These are phyloP conservation scores for Diplodia seriata DNA, from an alignment of 2,329 filamentous ascomycete species.

Conservation along the genomic window DNA sequence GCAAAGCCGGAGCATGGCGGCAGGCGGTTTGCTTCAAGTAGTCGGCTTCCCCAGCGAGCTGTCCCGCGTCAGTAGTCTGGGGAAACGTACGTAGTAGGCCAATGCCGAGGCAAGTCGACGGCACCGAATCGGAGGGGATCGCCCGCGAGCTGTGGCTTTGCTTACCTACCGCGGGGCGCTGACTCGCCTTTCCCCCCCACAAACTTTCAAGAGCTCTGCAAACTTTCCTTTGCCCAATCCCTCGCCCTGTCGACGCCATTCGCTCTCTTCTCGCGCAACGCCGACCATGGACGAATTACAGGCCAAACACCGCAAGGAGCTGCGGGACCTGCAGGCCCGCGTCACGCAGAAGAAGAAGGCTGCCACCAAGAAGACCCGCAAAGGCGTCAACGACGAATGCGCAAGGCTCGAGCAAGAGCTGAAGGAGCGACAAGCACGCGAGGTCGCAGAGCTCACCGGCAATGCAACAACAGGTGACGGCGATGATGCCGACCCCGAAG, in stretches of 20 bases:
- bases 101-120: slow-evolving; percentile 27
- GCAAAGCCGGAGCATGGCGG: slow-evolving; percentile 6
- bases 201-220: background rate
- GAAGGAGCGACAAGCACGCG: slow-evolving; percentile 60
- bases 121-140: slow-evolving; percentile 3
- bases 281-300: slow-evolving; percentile 74
- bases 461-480: slow-evolving; percentile 47
- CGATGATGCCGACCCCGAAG: slow-evolving; percentile 18
- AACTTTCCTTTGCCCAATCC: slow-evolving; percentile 3
- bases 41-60: background rate
- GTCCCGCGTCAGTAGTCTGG: slow-evolving; percentile 24
- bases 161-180: slow-evolving; percentile 1
- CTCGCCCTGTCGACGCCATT: background rate
- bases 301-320: slow-evolving; percentile 84
- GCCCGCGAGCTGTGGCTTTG: slow-evolving; percentile 1
- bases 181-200: slow-evolving; percentile 1
- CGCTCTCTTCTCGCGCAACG: background rate
- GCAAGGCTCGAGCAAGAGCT: slow-evolving; percentile 64
- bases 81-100: slow-evolving; percentile 16
- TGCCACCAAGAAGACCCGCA: slow-evolving; percentile 80
- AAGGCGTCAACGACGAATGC: slow-evolving; percentile 67
- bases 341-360: slow-evolving; percentile 97
- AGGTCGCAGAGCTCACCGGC: slow-evolving; percentile 54
- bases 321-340: slow-evolving; percentile 81
- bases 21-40: background rate